Evolutionary conservation across 306 rosid genomes (phyloP), one percentile per base, ranked within the genome.

Genomic region (Sophora flavescens): DNA sequence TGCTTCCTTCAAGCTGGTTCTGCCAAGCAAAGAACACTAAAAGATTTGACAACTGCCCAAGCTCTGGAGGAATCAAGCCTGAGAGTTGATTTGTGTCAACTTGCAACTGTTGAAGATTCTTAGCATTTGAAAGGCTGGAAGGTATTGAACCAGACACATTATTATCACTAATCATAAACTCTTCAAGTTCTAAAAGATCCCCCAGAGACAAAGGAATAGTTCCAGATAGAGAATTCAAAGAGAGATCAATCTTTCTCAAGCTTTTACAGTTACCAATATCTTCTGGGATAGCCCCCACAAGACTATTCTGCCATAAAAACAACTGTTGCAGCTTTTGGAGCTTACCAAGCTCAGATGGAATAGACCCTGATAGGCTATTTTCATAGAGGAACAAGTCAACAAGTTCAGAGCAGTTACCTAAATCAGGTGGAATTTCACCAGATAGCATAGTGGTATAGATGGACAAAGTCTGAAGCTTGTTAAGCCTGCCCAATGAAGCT

Each of bases 141-240:
- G 99, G 97, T 58, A 96, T 91, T 17, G 97, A 88, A 58, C 99
- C 96, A 28, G 97, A 88, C n/a, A 96, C 88, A 68, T 92, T 92
- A 57, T 96, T 96, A 62, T 85, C 83, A 83, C 99, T 96, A 57
- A 96, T 88, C 98, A 92, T 92, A 28, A 96, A 87, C 86, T 92
- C 99, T 36, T 92, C 89, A 68, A 96, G 91, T 38, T 77, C 63
- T 11, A 65, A 57, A 36, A 92, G 88, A 18, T 57, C 52, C 41
- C 97, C 99, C 6, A 91, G 2, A 13, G 93, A 85, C n/a, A 77
- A 74, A 68, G 99, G 97, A 30, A 96, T 88, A 15, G 86, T 86
- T 15, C 99, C 99, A 70, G 98, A 90, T 5, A 96, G 44, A 51
- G 92, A 89, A 80, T 92, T 96, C 77, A 96, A 70, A 66, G 98